Evolutionary conservation across 495 filamentous ascomycete species (phyloP).

Genomic region (Terfezia claveryi): DNA sequence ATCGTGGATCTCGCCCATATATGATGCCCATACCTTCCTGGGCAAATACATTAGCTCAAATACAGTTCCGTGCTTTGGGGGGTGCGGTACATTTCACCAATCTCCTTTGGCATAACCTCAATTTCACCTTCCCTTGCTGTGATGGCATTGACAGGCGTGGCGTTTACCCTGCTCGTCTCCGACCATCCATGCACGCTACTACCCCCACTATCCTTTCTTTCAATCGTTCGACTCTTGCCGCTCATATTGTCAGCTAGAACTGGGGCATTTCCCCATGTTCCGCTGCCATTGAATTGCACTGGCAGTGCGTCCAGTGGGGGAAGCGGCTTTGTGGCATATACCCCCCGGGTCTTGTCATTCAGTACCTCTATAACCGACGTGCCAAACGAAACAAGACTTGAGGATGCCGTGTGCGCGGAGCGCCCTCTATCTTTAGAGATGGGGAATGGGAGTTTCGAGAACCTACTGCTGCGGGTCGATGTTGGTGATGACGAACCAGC

Average conservation of each 20-base stretch:
- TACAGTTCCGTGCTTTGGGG: background rate
- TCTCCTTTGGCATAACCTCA: slow-evolving; percentile 8
- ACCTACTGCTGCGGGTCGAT: background rate
- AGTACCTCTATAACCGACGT: background rate
- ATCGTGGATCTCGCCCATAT: slow-evolving; percentile 9
- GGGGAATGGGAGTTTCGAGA: background rate
- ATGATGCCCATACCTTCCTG: slow-evolving; percentile 7
- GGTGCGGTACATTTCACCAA: slow-evolving; percentile 5
- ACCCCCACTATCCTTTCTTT: too few relatives aligned
- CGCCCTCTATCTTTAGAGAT: background rate
- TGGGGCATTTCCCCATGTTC: background rate
- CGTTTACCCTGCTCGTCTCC: slow-evolving; percentile 1
- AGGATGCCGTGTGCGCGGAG: background rate
- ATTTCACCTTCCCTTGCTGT: slow-evolving; percentile 7
- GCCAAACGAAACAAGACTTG: background rate
- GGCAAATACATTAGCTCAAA: background rate
- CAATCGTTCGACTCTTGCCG: background rate
- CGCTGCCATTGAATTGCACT: background rate
- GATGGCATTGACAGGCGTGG: background rate
- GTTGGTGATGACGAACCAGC: background rate
- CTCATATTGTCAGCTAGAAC: background rate
- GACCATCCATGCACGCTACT: slow-evolving; percentile 7
- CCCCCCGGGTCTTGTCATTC: background rate
- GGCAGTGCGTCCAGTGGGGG: background rate
- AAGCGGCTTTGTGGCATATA: background rate